Conservation (phyloP, 768 basidiomycete genomes). For the Podaxis rugospora region DNA sequence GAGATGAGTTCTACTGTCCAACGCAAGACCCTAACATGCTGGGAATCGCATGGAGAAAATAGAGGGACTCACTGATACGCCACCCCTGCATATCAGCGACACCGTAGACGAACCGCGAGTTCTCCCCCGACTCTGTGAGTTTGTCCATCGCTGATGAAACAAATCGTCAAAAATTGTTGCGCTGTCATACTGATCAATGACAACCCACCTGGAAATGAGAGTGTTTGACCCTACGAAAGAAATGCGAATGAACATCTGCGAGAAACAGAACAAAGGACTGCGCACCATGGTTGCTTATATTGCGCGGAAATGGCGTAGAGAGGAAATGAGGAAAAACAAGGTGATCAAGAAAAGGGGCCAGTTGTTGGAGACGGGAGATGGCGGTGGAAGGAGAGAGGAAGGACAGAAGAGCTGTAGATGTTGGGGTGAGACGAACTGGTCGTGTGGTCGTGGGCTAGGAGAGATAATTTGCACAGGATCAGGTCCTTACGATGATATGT, state of each 20-base stretch:
- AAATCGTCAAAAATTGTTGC: constrained; percentile 12
- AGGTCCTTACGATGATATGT: constrained; percentile 13
- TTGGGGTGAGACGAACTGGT: constrained; percentile 25
- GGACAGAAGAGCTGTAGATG: constrained; percentile 17
- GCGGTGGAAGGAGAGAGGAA: constrained; percentile 10
- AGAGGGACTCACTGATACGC: constrained; percentile 80
- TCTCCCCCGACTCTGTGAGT: constrained; percentile 66
- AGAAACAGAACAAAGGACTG: constrained; percentile 11
- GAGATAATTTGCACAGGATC: constrained; percentile 14
- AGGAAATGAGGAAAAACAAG: neutral
- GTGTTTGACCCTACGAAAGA: constrained; percentile 71
- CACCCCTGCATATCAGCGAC: constrained; percentile 99
- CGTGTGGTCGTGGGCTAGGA: constrained; percentile 29
- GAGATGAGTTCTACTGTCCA: constrained; percentile 12
- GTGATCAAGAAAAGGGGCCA: constrained; percentile 6
- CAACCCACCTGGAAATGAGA: constrained; percentile 70
- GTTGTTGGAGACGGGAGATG: constrained; percentile 7
- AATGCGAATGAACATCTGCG: constrained; percentile 15
- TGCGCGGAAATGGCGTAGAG: neutral
- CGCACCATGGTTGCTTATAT: constrained; percentile 28
- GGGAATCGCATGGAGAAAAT: constrained; percentile 8
- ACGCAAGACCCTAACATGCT: neutral
- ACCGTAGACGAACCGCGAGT: constrained; percentile 68
- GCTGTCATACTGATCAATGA: neutral
- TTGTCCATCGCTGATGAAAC: constrained; percentile 68